Evolutionary conservation across 225 moss, liverwort and hornwort genomes (phyloP).

Genomic region (Climacium dendroides): DNA sequence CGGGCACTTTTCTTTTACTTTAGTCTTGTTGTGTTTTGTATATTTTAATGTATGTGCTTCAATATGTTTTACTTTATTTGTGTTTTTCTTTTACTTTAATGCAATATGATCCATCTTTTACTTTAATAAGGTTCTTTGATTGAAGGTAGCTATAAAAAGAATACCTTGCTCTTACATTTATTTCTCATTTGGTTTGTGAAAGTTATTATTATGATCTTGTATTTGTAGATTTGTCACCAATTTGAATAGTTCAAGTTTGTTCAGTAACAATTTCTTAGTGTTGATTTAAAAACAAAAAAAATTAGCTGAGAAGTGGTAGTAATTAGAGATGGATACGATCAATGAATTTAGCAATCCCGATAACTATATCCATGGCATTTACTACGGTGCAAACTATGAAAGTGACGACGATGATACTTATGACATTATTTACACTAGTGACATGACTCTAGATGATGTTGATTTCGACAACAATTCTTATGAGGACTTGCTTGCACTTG

Average conservation of each 20-base stretch:
- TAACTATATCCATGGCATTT: not conserved
- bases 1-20: not conserved
- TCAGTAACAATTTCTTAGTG: not conserved
- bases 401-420: not conserved
- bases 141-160: not conserved
- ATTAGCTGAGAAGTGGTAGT: not conserved
- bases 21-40: not conserved
- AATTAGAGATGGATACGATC: not conserved
- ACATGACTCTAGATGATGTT: too few relatives aligned
- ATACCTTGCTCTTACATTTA: not conserved
- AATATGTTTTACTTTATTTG: not conserved
- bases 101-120: not conserved
- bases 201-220: not conserved
- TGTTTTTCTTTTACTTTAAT: not conserved
- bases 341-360: fast-evolving
- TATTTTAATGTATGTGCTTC: not conserved
- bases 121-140: not conserved
- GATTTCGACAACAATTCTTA: not conserved
- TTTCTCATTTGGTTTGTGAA: not conserved
- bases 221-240: not conserved
- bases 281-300: not conserved
- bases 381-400: not conserved
- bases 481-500: conserved; percentile 27
- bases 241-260: too few relatives aligned
- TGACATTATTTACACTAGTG: fast-evolving